These are phyloP conservation scores for Rhododendron williamsianum DNA, from an alignment of 148 eudicot genomes.

Conservation along the genomic window DNA sequence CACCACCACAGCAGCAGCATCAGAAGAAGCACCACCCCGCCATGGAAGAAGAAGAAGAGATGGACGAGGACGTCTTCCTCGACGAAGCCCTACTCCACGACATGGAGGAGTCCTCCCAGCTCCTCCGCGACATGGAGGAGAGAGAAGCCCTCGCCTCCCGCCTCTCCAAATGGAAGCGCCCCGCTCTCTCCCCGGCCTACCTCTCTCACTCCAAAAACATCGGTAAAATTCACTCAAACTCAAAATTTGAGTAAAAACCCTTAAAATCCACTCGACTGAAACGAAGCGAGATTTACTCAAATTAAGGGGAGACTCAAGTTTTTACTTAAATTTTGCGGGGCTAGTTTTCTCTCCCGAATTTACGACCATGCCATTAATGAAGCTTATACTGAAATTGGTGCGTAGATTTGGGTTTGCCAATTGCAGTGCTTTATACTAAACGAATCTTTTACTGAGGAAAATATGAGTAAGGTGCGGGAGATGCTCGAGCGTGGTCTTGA, in stretches of 20 bases:
- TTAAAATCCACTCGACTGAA: background rate
- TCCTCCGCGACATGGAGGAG: conserved; percentile 57
- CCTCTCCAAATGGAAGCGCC: conserved; percentile 78
- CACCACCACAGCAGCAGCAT: conserved; percentile 11
- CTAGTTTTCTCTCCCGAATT: background rate
- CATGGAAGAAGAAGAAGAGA: conserved; percentile 64
- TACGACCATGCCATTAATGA: background rate
- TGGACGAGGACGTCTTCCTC: conserved; percentile 79
- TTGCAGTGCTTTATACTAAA: background rate
- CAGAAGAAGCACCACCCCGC: conserved; percentile 43
- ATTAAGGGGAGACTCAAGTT: background rate
- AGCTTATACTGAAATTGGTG: background rate
- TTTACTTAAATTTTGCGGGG: background rate
- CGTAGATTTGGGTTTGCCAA: background rate
- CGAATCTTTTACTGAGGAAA: background rate
- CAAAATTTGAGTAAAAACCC: background rate
- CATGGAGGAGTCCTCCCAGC: conserved; percentile 36
- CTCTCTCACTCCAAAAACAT: conserved; percentile 36
- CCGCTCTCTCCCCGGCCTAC: conserved; percentile 39
- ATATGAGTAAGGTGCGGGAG: background rate
- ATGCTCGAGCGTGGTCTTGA: background rate
- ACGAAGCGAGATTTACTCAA: background rate
- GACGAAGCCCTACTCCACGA: conserved; percentile 60
- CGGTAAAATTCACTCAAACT: conserved; percentile 23
- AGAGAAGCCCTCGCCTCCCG: conserved; percentile 48